phyloP scores from a whole-genome alignment of 1,284 basidiomycete species.

The Ceraceosorus guamensis region DNA sequence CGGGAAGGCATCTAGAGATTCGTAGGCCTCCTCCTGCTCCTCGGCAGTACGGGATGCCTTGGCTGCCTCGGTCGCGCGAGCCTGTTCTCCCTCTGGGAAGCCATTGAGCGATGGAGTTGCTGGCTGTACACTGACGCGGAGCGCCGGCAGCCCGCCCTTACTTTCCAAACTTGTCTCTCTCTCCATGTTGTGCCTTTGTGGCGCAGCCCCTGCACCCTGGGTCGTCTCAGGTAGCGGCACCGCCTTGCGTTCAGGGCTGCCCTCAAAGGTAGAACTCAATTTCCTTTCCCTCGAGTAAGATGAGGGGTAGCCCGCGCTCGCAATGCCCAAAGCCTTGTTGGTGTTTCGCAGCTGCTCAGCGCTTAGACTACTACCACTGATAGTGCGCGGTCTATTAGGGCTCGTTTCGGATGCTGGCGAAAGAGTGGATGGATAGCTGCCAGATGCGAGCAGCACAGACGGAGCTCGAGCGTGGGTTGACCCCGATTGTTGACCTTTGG shows the following conservation, averaged over 20 bases:
- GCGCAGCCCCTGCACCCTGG: neutral
- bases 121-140: neutral
- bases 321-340: neutral
- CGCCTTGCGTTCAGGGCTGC: neutral
- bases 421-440: neutral
- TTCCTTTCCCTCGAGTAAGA: neutral
- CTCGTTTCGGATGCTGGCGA: no score
- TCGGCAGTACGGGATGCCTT: neutral
- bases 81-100: neutral
- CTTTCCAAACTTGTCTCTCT: neutral
- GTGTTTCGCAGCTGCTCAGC: neutral
- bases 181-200: neutral
- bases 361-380: neutral
- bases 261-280: neutral
- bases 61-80: constrained; percentile 1
- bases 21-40: constrained; percentile 1
- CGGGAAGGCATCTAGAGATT: neutral
- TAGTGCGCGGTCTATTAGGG: neutral
- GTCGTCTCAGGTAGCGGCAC: neutral
- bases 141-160: neutral
- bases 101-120: neutral
- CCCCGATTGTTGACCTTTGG: neutral
- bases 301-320: neutral
- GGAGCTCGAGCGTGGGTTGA: neutral
- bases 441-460: neutral